Evolutionary conservation across 306 rosid species (phyloP).

Genomic region (Rosa lucieae): DNA sequence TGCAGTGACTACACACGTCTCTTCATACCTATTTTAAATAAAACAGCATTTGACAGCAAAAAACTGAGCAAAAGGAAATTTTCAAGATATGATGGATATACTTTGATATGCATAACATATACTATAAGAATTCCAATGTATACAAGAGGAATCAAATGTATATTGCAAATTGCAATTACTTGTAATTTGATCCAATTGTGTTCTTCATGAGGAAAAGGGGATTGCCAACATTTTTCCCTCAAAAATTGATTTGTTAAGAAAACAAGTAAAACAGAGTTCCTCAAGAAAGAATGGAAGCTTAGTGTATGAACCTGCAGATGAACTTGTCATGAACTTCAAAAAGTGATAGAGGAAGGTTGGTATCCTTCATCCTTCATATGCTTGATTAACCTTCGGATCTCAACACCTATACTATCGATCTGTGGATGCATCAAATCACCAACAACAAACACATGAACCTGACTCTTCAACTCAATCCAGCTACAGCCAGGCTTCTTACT

Average conservation of each 20-base stretch:
- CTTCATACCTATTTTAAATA: too few species aligned
- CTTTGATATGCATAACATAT: not conserved
- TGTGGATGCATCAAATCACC: slow-evolving; percentile 81
- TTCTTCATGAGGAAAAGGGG: not conserved
- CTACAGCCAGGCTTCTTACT: slow-evolving; percentile 90
- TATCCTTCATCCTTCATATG: slow-evolving; percentile 72
- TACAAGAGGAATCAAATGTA: not conserved
- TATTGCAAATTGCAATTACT: not conserved
- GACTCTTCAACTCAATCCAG: slow-evolving; percentile 78
- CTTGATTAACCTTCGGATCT: slow-evolving; percentile 46
- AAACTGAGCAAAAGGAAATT: not conserved
- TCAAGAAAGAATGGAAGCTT: not conserved
- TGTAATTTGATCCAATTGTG: not conserved
- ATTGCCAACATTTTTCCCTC: not conserved
- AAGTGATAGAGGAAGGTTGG: slow-evolving; percentile 29
- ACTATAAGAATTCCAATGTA: not conserved
- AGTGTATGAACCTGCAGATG: not conserved
- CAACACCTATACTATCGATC: slow-evolving; percentile 48
- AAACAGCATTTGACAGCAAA: not conserved
- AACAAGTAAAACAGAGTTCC: not conserved
- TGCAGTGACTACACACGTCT: not conserved
- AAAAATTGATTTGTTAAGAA: not conserved
- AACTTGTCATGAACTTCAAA: not conserved
- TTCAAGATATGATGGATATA: not conserved
- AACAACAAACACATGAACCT: slow-evolving; percentile 85